These are phyloP conservation scores for Quercus aquifolioides DNA, from an alignment of 306 rosid genomes.

Conservation along the genomic window DNA sequence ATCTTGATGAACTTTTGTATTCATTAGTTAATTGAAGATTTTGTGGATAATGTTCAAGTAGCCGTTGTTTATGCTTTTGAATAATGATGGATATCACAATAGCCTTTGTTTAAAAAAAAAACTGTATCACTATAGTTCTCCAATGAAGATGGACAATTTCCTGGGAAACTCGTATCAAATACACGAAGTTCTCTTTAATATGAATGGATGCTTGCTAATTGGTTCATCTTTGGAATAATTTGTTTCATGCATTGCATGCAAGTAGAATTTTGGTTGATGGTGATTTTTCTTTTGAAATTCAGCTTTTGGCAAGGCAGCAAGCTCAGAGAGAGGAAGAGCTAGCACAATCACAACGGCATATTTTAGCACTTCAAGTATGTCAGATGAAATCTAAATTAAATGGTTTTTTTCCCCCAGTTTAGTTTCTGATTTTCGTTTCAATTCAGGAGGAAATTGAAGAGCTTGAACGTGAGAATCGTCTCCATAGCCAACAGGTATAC, in stretches of 20 bases:
- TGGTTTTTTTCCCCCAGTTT: background rate
- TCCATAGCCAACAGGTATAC: constrained; percentile 90
- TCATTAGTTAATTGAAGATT: background rate
- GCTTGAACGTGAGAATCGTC: constrained; percentile 94
- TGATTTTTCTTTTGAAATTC: constrained; percentile 28
- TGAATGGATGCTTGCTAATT: background rate
- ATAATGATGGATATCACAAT: background rate
- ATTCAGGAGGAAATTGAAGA: constrained; percentile 95
- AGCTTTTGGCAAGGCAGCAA: constrained; percentile 98
- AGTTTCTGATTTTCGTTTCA: constrained; percentile 23
- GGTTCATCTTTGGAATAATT: background rate
- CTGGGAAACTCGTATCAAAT: background rate
- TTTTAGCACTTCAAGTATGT: constrained; percentile 96
- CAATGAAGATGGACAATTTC: background rate
- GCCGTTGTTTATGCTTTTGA: background rate
- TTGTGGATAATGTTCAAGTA: background rate
- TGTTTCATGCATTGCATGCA: constrained; percentile 9
- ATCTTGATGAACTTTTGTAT: background rate
- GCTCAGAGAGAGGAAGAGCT: constrained; percentile 98
- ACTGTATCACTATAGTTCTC: background rate
- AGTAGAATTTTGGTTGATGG: background rate
- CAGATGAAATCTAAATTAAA: constrained; percentile 4
- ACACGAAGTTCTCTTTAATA: background rate
- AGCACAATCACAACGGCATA: constrained; percentile 91
- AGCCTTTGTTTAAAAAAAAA: background rate